A percentile compares a stretch with the other conserved stretches of the same genome.
phyloP scores from a whole-genome alignment of 2,329 filamentous ascomycete species.

The Ilyonectria sp. region DNA sequence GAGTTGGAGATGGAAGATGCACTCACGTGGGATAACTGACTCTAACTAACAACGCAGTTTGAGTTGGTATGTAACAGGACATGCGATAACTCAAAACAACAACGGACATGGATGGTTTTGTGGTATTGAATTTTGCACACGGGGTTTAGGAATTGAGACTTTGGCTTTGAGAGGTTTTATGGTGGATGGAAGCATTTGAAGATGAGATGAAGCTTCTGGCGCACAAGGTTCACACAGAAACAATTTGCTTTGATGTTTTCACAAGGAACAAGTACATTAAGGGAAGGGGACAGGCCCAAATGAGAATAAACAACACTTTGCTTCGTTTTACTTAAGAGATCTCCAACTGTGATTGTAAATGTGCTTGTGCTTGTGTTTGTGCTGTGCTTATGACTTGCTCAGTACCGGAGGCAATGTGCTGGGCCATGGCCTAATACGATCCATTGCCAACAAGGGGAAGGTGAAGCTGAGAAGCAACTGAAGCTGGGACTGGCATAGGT shows the following conservation, averaged over 20 bases:
- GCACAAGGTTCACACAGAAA: not conserved
- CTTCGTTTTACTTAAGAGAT: not conserved
- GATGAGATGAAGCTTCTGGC: not conserved
- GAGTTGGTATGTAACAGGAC: not conserved
- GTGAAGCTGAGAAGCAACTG: not conserved
- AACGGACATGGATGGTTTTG: not conserved
- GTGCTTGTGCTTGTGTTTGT: not conserved
- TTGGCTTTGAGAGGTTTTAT: not conserved
- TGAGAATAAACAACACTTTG: not conserved
- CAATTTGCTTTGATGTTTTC: not conserved
- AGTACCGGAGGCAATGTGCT: not conserved
- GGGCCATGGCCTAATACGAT: too few species aligned
- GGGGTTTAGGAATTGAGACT: not conserved
- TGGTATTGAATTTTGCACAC: not conserved
- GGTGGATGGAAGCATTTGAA: not conserved
- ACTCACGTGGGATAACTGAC: not conserved
- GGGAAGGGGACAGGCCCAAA: not conserved
- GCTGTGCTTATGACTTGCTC: not conserved
- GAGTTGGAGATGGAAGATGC: not conserved
- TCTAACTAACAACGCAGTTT: not conserved
- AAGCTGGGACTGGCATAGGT: not conserved
- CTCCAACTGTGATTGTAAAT: not conserved
- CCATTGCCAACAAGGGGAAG: too few species aligned
- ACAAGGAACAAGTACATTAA: not conserved
- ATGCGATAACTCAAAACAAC: not conserved